phyloP scores from a whole-genome alignment of 2,329 filamentous ascomycete species.

The Escovopsis sp. region DNA sequence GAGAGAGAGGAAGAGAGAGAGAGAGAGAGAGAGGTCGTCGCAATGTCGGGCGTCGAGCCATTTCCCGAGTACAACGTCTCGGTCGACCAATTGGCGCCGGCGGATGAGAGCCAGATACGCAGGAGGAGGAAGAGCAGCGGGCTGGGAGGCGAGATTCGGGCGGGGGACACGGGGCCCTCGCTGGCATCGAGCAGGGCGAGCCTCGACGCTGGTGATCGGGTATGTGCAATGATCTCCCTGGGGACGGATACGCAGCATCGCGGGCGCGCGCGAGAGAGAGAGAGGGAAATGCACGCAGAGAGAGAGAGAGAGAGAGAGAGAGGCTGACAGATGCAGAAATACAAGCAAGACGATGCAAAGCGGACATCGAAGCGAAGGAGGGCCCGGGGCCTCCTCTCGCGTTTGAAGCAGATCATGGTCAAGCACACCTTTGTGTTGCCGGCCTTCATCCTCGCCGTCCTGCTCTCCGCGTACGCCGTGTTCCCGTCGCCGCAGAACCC shows the following conservation, averaged over 20 bases:
- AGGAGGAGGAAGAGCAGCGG: constrained; percentile 42
- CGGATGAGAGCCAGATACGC: constrained; percentile 24
- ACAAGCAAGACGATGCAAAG: constrained; percentile 16
- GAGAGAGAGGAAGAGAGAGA: neutral
- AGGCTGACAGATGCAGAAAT: neutral
- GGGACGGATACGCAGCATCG: no score
- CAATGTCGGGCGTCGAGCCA: constrained; percentile 35
- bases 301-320: no score
- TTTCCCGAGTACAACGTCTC: constrained; percentile 40
- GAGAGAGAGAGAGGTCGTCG: neutral
- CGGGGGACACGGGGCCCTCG: constrained; percentile 41
- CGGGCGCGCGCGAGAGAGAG: no score
- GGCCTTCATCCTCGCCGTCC: constrained; percentile 47
- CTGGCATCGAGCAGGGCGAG: constrained; percentile 37
- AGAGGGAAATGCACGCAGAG: no score
- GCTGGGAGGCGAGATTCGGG: constrained; percentile 36
- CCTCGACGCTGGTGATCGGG: constrained; percentile 17
- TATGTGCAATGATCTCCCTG: neutral
- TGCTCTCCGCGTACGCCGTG: constrained; percentile 55
- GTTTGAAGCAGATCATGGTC: constrained; percentile 38
- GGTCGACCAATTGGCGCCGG: constrained; percentile 32
- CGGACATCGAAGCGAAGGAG: constrained; percentile 39
- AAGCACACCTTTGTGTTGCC: constrained; percentile 53
- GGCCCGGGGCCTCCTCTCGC: constrained; percentile 32
- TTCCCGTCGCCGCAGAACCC: constrained; percentile 69